These are phyloP conservation scores for Trametes coccinea DNA, from an alignment of 768 basidiomycete genomes.

Conservation along the genomic window DNA sequence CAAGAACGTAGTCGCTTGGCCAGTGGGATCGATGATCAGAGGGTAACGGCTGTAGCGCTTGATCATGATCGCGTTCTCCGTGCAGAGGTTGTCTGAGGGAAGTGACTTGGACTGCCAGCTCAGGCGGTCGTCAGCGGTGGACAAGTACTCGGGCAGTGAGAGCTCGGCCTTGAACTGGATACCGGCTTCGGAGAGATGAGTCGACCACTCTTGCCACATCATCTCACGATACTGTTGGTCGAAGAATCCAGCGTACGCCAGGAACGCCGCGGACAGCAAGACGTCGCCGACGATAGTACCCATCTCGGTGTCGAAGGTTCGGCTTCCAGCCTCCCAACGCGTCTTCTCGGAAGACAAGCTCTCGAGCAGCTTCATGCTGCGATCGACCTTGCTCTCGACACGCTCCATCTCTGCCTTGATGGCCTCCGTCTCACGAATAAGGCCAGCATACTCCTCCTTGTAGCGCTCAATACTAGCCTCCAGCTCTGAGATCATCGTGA, in stretches of 20 bases:
- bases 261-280: constrained; percentile 90
- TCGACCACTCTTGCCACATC: constrained; percentile 96
- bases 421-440: constrained; percentile 95
- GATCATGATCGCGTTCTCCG: constrained; percentile 99
- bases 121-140: constrained; percentile 94
- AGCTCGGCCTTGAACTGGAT: constrained; percentile 92
- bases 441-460: constrained; percentile 95
- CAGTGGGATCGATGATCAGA: constrained; percentile 96
- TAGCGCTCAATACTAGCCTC: constrained; percentile 91
- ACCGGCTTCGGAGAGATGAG: constrained; percentile 84
- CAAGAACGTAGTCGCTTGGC: constrained; percentile 93
- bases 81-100: constrained; percentile 94
- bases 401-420: constrained; percentile 98
- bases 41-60: constrained; percentile 98
- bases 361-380: constrained; percentile 92
- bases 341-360: constrained; percentile 92
- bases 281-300: constrained; percentile 98
- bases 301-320: constrained; percentile 97
- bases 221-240: constrained; percentile 97
- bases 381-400: constrained; percentile 95
- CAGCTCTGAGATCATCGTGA: constrained; percentile 89
- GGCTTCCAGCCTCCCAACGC: constrained; percentile 94
- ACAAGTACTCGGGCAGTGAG: constrained; percentile 92
- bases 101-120: constrained; percentile 94
- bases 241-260: constrained; percentile 97